These are phyloP conservation scores for Prunus campanulata DNA, from an alignment of 306 rosid genomes.

Conservation along the genomic window DNA sequence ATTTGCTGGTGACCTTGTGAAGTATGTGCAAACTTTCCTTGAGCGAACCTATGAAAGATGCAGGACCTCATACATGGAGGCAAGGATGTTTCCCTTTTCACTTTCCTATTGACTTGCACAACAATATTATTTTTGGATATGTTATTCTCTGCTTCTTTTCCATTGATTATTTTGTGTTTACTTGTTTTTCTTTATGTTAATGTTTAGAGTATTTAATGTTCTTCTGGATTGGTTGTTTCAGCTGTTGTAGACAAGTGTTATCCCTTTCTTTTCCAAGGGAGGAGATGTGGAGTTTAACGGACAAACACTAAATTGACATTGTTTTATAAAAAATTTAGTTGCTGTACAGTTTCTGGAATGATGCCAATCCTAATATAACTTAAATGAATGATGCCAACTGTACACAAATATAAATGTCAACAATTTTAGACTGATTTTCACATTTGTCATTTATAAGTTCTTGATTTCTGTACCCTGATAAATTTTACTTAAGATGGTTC, in stretches of 20 bases:
- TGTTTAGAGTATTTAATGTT: not conserved
- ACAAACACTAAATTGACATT: not conserved
- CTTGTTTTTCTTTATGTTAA: not conserved
- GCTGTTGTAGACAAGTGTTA: not conserved
- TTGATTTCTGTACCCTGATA: not conserved
- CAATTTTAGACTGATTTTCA: not conserved
- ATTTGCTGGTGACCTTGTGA: constrained; percentile 86
- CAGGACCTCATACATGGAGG: constrained; percentile 98
- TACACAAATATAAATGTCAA: not conserved
- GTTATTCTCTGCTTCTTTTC: not conserved
- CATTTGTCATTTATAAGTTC: not conserved
- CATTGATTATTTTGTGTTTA: not conserved
- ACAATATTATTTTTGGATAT: not conserved
- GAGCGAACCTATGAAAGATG: constrained; percentile 98
- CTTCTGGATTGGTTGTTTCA: constrained; percentile 5
- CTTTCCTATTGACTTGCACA: not conserved
- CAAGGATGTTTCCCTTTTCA: constrained; percentile 24
- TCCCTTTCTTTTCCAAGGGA: not conserved
- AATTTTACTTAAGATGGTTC: not conserved
- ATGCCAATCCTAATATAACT: not conserved
- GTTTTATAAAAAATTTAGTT: not conserved
- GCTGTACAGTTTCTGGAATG: not conserved
- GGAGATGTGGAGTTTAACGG: not conserved
- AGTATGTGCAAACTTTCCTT: constrained; percentile 92
- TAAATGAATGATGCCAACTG: not conserved